Conservation (phyloP, 306 rosid genomes). For the Pachyrhizus erosus region DNA sequence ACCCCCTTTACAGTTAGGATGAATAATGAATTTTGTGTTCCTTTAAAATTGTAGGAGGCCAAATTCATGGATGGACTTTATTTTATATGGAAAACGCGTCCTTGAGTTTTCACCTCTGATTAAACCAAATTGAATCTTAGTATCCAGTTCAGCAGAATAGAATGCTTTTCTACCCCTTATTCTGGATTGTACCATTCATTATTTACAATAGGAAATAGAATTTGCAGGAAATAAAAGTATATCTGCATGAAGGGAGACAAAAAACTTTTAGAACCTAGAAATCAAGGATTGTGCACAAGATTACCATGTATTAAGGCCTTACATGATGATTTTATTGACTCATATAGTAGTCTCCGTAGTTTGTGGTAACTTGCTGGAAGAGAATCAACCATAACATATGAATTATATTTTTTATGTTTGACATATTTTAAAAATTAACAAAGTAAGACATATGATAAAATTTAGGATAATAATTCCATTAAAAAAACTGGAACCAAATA, state of each 20-base stretch:
- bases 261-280: slow-evolving; percentile 35
- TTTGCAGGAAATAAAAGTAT: slow-evolving; percentile 25
- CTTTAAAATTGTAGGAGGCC: not conserved
- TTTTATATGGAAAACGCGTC: not conserved
- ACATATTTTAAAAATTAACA: no score
- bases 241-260: slow-evolving; percentile 35
- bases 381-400: not conserved
- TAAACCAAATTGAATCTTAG: not conserved
- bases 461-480: no score
- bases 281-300: slow-evolving; percentile 44
- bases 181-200: slow-evolving; percentile 48
- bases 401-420: not conserved
- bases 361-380: no score
- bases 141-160: slow-evolving; percentile 41
- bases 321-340: not conserved
- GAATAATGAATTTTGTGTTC: not conserved
- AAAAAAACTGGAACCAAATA: no score
- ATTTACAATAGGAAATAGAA: slow-evolving; percentile 18
- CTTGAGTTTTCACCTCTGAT: not conserved
- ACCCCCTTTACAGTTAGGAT: not conserved
- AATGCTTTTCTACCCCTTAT: not conserved
- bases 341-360: no score
- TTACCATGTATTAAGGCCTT: slow-evolving; percentile 41
- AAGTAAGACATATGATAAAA: no score
- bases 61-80: slow-evolving; percentile 2